A percentile compares a stretch with the other conserved stretches of the same genome.
These are phyloP conservation scores for Bisporella sp. DNA, from an alignment of 2,329 filamentous ascomycete genomes.

Conservation along the genomic window DNA sequence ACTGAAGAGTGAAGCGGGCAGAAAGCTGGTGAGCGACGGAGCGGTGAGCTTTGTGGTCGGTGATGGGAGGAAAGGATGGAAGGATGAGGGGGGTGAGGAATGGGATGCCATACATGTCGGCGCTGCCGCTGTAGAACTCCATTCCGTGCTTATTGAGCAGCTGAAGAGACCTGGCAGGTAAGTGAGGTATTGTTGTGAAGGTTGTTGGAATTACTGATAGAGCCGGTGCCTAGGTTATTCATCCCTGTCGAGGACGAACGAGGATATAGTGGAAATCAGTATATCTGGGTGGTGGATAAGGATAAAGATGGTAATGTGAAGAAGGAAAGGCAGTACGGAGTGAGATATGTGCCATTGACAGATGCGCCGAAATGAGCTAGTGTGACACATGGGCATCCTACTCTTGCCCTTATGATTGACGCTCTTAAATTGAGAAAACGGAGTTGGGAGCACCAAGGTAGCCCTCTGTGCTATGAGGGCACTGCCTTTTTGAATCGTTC, in stretches of 20 bases:
- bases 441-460: too few species aligned
- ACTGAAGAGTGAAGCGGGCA: constrained; percentile 52
- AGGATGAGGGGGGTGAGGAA: constrained; percentile 38
- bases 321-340: constrained; percentile 58
- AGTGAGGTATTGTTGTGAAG: constrained; percentile 8
- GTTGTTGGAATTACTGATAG: not conserved
- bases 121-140: constrained; percentile 70
- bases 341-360: constrained; percentile 71
- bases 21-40: constrained; percentile 52
- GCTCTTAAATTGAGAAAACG: too few species aligned
- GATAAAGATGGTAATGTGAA: constrained; percentile 53
- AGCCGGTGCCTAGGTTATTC: constrained; percentile 49
- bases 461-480: too few species aligned
- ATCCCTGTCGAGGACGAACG: constrained; percentile 61
- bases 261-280: constrained; percentile 37
- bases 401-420: too few species aligned
- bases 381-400: too few species aligned
- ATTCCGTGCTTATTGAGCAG: constrained; percentile 67
- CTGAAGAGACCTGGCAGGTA: constrained; percentile 67
- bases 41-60: constrained; percentile 66
- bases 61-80: constrained; percentile 65
- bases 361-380: constrained; percentile 45
- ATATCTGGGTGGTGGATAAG: constrained; percentile 72
- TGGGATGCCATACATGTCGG: constrained; percentile 97
- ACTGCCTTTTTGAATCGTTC: too few species aligned